A percentile compares a stretch with the other conserved stretches of the same genome.
These are phyloP conservation scores for Posidonia oceanica DNA, from an alignment of 116 monocot genomes.

Conservation along the genomic window DNA sequence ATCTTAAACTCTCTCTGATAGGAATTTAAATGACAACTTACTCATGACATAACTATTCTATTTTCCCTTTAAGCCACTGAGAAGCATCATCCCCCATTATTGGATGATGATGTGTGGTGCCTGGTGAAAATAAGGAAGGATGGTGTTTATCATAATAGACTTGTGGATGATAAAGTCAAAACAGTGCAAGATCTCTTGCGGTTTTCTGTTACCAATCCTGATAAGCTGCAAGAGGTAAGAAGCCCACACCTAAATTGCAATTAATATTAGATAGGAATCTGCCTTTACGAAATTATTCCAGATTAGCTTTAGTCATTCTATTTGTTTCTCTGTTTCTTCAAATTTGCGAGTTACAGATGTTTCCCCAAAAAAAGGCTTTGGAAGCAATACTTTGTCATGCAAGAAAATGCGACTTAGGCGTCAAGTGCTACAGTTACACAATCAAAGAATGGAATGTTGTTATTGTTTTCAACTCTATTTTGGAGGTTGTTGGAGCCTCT, in stretches of 20 bases:
- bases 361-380: background rate
- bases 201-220: background rate
- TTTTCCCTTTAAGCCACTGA: constrained; percentile 5
- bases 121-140: constrained; percentile 56
- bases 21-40: constrained; percentile 21
- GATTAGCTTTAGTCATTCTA: background rate
- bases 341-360: background rate
- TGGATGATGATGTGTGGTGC: constrained; percentile 65
- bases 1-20: no score
- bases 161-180: constrained; percentile 13
- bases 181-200: constrained; percentile 58
- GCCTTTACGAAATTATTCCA: background rate
- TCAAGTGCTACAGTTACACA: constrained; percentile 10
- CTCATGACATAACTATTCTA: background rate
- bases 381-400: background rate
- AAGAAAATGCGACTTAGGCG: constrained; percentile 2
- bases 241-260: background rate
- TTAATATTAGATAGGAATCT: background rate
- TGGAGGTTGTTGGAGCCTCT: constrained; percentile 9
- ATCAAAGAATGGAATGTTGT: background rate
- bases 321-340: background rate
- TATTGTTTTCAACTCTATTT: constrained; percentile 18
- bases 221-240: background rate
- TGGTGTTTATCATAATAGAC: constrained; percentile 53
- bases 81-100: constrained; percentile 62